A percentile compares a stretch with the other conserved stretches of the same genome.
Conservation (phyloP, 257 asterid species). For the Nicotiana tomentosiformis region DNA sequence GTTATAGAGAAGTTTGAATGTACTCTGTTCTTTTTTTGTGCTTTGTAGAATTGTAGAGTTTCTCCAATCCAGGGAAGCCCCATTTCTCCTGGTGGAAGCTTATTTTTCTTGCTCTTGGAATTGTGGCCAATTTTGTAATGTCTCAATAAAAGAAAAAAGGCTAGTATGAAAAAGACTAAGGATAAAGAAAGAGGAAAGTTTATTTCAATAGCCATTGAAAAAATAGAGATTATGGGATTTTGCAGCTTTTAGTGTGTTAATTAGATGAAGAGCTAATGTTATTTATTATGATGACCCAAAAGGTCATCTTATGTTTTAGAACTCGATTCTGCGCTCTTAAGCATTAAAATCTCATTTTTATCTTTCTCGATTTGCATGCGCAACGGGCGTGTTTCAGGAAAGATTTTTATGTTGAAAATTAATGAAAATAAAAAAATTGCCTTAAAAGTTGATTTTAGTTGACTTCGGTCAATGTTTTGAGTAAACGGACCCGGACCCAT, state of each 20-base stretch:
- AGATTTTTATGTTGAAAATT: no score
- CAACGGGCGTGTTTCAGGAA: no score
- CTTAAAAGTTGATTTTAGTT: no score
- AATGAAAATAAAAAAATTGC: no score
- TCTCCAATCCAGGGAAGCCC: constrained; percentile 86
- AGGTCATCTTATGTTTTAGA: no score
- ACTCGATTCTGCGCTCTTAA: no score
- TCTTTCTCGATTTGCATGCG: no score
- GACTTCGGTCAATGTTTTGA: no score
- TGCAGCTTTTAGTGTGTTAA: neutral
- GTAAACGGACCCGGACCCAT: no score
- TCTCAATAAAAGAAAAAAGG: constrained; percentile 23
- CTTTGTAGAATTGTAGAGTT: constrained; percentile 61
- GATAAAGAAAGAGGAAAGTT: constrained; percentile 16
- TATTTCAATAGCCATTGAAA: constrained; percentile 22
- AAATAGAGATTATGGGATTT: neutral
- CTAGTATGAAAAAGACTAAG: constrained; percentile 13
- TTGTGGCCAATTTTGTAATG: constrained; percentile 8
- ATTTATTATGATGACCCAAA: neutral
- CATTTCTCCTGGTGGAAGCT: constrained; percentile 69
- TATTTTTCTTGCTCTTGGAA: constrained; percentile 21
- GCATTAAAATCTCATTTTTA: no score
- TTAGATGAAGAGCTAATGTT: neutral
- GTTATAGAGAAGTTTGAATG: no score
- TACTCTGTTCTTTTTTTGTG: constrained; percentile 59